Base-by-base conservation (phyloP, 2,329 filamentous ascomycete species). In the Phaeophleospora eucalypticola region DNA sequence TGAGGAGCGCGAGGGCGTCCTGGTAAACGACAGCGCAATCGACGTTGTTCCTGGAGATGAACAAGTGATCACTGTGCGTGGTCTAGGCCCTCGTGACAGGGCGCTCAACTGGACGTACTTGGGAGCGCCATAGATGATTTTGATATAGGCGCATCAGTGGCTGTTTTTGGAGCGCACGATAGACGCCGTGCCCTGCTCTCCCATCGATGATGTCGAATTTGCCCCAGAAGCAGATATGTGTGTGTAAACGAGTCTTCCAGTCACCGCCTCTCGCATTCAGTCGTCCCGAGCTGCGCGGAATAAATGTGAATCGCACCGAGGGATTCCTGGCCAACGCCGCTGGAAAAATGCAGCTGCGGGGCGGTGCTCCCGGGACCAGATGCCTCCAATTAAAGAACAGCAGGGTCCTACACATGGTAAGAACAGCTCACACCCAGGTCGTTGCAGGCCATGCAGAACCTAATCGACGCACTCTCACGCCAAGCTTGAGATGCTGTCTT, bases 41-140 rank as follows among this genome's bases (percentile, higher is more conserved):
- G 79, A 81, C 57, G 61, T 81, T 48, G 73, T 79, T 4, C 79
- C 79, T n/a, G 77, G 77, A 4, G 78, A 81, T 58, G 74, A 75
- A 49, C 77, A 81, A 57, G 53, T 68, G 37, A 65, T 75, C 54
- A 66, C 56, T 46, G 70, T 74, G 48, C 67, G 57, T 57, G 71
- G 71, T 3, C 52, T 74, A 49, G 63, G 60, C 21, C 52, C 59
- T 44, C 61, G 65, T 43, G 68, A 73, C 47, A 48, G 60, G 48
- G 62, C 66, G 20, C 53, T 74, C 57, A 63, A 60, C 52, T 75
- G 72, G 71, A 71, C 63, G 40, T 74, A 72, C 58, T 63, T 75
- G 53, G 72, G 71, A 20, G 65, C 54, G 38, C 49, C 55, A 33
- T 61, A n/a, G 45, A 48, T 17, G 24, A 29, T 29, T 29, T 6